Conservation (phyloP, 164 flowering plant species). For the Piper longum region DNA sequence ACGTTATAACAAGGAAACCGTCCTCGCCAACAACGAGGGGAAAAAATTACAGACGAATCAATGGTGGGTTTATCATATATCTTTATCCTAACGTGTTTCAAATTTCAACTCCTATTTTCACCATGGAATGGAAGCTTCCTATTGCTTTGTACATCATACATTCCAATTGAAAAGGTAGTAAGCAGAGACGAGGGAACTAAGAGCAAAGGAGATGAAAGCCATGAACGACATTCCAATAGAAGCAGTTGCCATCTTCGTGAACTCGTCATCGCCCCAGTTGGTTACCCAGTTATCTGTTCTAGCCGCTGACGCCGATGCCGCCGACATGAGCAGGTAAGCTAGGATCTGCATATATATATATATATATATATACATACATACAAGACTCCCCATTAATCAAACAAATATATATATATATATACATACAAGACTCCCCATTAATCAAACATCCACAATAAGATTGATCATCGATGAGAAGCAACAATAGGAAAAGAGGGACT, state of each 20-base stretch:
- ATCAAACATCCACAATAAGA: neutral
- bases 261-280: slow-evolving; percentile 84
- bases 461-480: neutral
- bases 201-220: slow-evolving; percentile 62
- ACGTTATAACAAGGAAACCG: neutral
- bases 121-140: neutral
- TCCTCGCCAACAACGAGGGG: neutral
- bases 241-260: slow-evolving; percentile 74
- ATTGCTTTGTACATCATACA: neutral
- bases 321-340: slow-evolving; percentile 78
- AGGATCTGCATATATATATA: slow-evolving; percentile 32
- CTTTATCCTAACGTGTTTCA: neutral
- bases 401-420: neutral
- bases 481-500: slow-evolving; percentile 6
- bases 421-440: neutral
- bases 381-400: neutral
- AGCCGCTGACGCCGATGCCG: slow-evolving; percentile 80
- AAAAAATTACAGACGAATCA: neutral
- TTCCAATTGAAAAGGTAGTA: slow-evolving; percentile 39
- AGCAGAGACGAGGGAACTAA: slow-evolving; percentile 73
- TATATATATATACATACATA: neutral
- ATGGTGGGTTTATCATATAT: no score
- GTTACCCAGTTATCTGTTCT: slow-evolving; percentile 64
- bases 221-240: slow-evolving; percentile 66
- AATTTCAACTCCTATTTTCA: no score